These are phyloP conservation scores for Backusella australiensis DNA, from an alignment of 192 early-diverging fungal species.

Conservation along the genomic window DNA sequence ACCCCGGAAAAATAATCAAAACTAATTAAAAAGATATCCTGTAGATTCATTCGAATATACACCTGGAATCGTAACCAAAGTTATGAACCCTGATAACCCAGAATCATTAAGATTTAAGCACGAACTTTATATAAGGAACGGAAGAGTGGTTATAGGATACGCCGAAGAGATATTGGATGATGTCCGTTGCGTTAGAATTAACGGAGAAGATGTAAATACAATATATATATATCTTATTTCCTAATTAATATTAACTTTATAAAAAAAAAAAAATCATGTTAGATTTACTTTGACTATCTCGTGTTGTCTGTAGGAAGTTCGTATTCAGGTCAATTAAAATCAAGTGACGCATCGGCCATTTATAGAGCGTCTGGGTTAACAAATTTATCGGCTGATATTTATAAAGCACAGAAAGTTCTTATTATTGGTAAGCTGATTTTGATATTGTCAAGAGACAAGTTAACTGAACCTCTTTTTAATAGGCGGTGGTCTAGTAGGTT, in stretches of 20 bases:
- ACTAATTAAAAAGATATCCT: neutral
- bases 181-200: constrained; percentile 15
- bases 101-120: constrained; percentile 28
- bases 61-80: constrained; percentile 21
- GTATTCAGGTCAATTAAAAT: constrained; percentile 30
- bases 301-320: constrained; percentile 34
- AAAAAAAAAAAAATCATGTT: neutral
- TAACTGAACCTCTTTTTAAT: neutral
- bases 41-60: constrained; percentile 40
- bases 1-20: neutral
- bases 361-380: constrained; percentile 26
- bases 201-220: constrained; percentile 23
- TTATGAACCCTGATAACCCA: constrained; percentile 13
- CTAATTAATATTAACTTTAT: neutral
- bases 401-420: constrained; percentile 25
- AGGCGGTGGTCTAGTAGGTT: constrained; percentile 48
- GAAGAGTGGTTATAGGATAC: constrained; percentile 34
- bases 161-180: constrained; percentile 19
- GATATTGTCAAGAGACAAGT: neutral
- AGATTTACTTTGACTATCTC: constrained; percentile 38
- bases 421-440: constrained; percentile 31
- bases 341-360: constrained; percentile 29
- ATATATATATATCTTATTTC: neutral
- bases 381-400: constrained; percentile 9
- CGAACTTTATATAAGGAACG: constrained; percentile 29